Evolutionary conservation across 768 basidiomycete species (phyloP).

Genomic region (Suillus cothurnatus): DNA sequence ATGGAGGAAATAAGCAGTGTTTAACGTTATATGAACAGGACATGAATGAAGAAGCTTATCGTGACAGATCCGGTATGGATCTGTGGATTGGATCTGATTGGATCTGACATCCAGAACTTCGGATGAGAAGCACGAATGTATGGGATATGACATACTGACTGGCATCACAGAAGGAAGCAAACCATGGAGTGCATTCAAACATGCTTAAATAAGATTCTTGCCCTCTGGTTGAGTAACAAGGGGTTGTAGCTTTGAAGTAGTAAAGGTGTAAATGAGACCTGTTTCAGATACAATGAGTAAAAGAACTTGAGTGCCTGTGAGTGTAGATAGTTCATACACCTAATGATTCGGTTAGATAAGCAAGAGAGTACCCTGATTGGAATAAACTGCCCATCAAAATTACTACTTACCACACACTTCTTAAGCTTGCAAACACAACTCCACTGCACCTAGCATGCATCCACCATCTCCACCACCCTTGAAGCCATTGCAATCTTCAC

Average conservation of each 20-base stretch:
- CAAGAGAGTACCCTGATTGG: constrained; percentile 19
- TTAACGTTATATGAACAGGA: too few relatives aligned
- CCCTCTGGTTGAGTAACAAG: constrained; percentile 97
- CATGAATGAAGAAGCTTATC: too few relatives aligned
- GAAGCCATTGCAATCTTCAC: neutral
- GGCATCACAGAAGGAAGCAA: constrained; percentile 75
- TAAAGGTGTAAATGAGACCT: constrained; percentile 99
- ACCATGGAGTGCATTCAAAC: constrained; percentile 91
- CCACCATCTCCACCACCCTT: neutral
- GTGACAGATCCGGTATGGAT: too few relatives aligned
- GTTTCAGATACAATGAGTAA: constrained; percentile 98
- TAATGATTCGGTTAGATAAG: constrained; percentile 40
- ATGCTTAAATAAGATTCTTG: constrained; percentile 97
- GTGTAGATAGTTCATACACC: too few relatives aligned
- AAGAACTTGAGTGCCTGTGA: constrained; percentile 96
- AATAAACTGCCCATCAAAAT: too few relatives aligned
- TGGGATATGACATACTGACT: too few relatives aligned
- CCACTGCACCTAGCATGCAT: neutral
- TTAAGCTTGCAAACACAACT: neutral
- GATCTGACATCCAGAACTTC: too few relatives aligned
- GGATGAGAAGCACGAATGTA: too few relatives aligned
- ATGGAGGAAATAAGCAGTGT: too few relatives aligned
- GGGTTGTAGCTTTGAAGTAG: constrained; percentile 96
- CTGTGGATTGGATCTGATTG: too few relatives aligned
- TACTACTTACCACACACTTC: too few relatives aligned